Evolutionary conservation across 2,329 filamentous ascomycete genomes (phyloP).

Genomic region (Neurospora crassa): DNA sequence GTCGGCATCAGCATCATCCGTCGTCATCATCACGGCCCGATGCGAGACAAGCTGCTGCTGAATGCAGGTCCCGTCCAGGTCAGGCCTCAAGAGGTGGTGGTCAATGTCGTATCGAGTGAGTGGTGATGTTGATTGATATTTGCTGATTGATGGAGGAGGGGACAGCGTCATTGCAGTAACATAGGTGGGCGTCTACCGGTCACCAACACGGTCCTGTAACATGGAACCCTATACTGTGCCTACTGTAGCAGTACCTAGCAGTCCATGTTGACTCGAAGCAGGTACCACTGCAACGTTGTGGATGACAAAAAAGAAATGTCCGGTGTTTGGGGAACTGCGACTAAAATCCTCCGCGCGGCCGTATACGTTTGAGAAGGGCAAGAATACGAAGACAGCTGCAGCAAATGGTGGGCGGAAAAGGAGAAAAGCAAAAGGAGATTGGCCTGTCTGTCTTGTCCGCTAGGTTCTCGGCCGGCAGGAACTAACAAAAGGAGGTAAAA

Average conservation of each 20-base stretch:
- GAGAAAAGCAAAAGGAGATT: background rate
- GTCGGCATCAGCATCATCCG: no score
- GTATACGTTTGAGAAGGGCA: background rate
- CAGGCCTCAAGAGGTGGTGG: background rate
- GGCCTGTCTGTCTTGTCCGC: background rate
- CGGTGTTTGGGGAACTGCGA: background rate
- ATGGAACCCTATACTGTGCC: background rate
- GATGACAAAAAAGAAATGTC: background rate
- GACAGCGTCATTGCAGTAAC: background rate
- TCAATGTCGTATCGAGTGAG: background rate
- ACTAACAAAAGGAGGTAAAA: background rate
- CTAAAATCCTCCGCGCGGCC: background rate
- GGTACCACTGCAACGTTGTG: background rate
- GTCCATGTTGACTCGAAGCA: background rate
- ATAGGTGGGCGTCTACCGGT: background rate
- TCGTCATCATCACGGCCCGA: background rate
- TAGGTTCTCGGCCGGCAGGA: background rate
- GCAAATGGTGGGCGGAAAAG: background rate
- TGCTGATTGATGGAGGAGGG: background rate
- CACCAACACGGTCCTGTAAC: background rate
- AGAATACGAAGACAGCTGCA: background rate
- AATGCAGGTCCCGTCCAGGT: background rate
- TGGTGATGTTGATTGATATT: background rate
- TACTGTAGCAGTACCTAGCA: background rate
- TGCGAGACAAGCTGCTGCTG: background rate